phyloP scores from a whole-genome alignment of 2,329 filamentous ascomycete genomes.

The Capronia coronata region DNA sequence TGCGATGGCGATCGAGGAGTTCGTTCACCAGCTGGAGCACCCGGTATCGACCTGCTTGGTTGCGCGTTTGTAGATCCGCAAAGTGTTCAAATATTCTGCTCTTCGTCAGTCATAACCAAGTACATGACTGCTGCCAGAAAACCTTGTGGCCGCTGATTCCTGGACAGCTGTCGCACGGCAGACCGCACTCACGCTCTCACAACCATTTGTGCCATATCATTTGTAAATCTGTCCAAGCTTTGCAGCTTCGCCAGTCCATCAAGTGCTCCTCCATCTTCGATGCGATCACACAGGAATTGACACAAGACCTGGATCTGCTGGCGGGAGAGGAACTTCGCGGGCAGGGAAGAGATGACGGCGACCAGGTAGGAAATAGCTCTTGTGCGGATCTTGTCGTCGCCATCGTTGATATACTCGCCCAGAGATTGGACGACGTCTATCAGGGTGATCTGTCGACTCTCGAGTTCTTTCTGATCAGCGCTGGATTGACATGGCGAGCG shows the following conservation, averaged over 20 bases:
- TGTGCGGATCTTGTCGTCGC: conserved; percentile 54
- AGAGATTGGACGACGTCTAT: conserved; percentile 58
- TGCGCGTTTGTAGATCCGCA: conserved; percentile 53
- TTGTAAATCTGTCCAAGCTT: conserved; percentile 54
- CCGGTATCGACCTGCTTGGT: conserved; percentile 60
- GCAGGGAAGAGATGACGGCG: conserved; percentile 42
- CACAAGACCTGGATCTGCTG: conserved; percentile 58
- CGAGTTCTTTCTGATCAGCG: conserved; percentile 44
- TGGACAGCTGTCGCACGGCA: conserved; percentile 23
- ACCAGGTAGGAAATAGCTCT: conserved; percentile 48
- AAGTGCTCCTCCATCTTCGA: conserved; percentile 57
- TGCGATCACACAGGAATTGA: conserved; percentile 58
- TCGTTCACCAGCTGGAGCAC: conserved; percentile 56
- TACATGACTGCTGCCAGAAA: conserved; percentile 18
- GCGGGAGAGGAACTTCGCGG: conserved; percentile 51
- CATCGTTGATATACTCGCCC: conserved; percentile 61
- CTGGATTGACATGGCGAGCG: neutral
- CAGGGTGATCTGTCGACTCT: conserved; percentile 54
- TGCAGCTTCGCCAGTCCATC: conserved; percentile 55
- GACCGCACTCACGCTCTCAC: conserved; percentile 45
- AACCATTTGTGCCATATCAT: conserved; percentile 49
- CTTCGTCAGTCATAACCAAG: conserved; percentile 2
- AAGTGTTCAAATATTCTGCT: conserved; percentile 47
- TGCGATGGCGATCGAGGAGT: conserved; percentile 56
- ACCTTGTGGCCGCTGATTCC: conserved; percentile 18